Percentiles rank a stretch among this genome's conserved stretches.
Evolutionary conservation across 106 monocot species (phyloP).

Genomic region (Acorus calamus): DNA sequence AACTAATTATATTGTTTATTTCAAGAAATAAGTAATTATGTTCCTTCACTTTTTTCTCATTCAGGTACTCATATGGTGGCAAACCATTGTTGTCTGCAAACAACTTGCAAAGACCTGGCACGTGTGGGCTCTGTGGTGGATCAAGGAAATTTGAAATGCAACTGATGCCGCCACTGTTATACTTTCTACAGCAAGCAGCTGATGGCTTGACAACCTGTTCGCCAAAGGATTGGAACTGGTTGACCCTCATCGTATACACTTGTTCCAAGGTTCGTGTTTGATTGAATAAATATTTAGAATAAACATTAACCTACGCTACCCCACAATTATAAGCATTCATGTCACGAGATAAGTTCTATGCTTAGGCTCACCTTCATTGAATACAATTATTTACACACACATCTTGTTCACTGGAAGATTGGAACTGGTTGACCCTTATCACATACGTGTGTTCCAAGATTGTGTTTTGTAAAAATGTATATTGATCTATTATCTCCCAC

Average conservation of each 20-base stretch:
- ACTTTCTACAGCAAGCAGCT: constrained; percentile 74
- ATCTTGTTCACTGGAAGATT: constrained; percentile 9
- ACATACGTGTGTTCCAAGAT: constrained; percentile 74
- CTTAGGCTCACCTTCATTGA: not conserved
- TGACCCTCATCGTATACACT: constrained; percentile 68
- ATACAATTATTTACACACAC: not conserved
- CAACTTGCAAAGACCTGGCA: constrained; percentile 24
- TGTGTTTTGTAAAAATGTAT: constrained; percentile 4
- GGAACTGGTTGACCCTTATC: constrained; percentile 84
- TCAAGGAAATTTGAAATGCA: constrained; percentile 68
- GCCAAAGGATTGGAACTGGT: constrained; percentile 70
- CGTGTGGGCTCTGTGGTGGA: constrained; percentile 63
- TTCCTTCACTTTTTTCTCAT: not conserved
- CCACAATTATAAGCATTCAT: too few relatives aligned
- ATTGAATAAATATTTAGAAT: too few relatives aligned
- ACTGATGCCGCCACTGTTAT: constrained; percentile 79
- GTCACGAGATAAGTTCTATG: too few relatives aligned
- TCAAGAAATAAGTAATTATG: too few relatives aligned
- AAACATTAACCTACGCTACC: too few relatives aligned
- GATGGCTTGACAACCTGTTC: constrained; percentile 24
- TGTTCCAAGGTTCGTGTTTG: constrained; percentile 59
- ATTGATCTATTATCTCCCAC: too few relatives aligned
- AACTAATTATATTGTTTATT: too few relatives aligned
- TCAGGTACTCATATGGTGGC: constrained; percentile 73
- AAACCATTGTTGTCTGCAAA: constrained; percentile 45